phyloP scores from a whole-genome alignment of 495 filamentous ascomycete genomes.

The Penicillium samsonianum region DNA sequence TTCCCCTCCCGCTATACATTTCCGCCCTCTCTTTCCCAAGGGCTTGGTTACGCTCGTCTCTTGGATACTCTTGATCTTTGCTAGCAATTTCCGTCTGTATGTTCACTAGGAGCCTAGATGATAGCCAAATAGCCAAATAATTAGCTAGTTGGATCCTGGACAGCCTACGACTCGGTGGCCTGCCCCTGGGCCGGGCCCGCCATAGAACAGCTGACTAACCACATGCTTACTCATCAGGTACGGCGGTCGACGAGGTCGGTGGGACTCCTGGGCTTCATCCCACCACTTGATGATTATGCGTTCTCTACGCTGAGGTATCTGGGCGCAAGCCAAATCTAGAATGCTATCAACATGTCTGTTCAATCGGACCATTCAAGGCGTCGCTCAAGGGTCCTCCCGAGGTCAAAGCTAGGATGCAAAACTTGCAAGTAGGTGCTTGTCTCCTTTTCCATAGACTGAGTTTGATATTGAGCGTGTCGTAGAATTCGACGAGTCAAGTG shows the following conservation, averaged over 20 bases:
- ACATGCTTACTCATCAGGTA: not conserved
- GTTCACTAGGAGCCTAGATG: too few relatives aligned
- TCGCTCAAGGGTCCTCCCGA: conserved; percentile 9
- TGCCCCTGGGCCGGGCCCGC: too few relatives aligned
- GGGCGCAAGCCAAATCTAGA: not conserved
- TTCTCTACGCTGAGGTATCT: not conserved
- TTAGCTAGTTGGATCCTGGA: not conserved
- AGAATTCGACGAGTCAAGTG: conserved; percentile 58
- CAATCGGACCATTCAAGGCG: not conserved
- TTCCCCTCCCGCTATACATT: not conserved
- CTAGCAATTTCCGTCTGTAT: too few relatives aligned
- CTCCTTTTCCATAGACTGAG: not conserved
- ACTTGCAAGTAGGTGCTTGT: conserved; percentile 40
- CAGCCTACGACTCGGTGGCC: not conserved
- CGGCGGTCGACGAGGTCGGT: not conserved
- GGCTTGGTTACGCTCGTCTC: not conserved
- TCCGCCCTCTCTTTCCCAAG: not conserved
- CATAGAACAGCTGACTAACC: not conserved
- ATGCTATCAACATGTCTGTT: conserved; percentile 9
- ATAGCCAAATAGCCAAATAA: not conserved
- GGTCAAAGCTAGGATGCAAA: conserved; percentile 42
- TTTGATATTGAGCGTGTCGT: conserved; percentile 12
- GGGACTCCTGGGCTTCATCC: too few relatives aligned
- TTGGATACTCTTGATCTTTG: not conserved
- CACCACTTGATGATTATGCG: not conserved